A percentile compares a stretch with the other conserved stretches of the same genome.
Conservation (phyloP, 306 rosid species). For the Cucumis cinereus region DNA sequence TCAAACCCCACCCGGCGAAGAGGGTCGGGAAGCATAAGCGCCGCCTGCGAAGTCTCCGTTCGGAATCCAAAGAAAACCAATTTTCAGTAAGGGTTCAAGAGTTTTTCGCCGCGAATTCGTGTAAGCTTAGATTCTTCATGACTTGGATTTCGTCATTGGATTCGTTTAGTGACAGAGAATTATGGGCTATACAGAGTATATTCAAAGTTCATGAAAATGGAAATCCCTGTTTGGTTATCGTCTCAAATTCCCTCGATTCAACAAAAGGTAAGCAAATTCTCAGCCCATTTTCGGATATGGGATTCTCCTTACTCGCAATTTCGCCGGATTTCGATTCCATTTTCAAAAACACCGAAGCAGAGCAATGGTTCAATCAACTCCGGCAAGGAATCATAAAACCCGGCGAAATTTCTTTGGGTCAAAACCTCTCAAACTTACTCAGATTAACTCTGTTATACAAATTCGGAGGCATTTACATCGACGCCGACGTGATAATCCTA, state of each 20-base stretch:
- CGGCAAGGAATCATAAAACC: slow-evolving; percentile 53
- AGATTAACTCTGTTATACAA: slow-evolving; percentile 62
- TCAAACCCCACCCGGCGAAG: slow-evolving; percentile 7
- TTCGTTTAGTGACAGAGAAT: slow-evolving; percentile 47
- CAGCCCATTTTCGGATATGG: slow-evolving; percentile 29
- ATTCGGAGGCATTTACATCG: slow-evolving; percentile 67
- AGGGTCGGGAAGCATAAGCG: slow-evolving; percentile 34
- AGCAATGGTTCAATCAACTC: slow-evolving; percentile 43
- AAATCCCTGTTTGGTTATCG: slow-evolving; percentile 56
- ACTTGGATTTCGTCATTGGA: slow-evolving; percentile 76
- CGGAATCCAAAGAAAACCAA: slow-evolving; percentile 8
- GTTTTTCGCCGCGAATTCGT: slow-evolving; percentile 35
- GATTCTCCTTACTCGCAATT: slow-evolving; percentile 38
- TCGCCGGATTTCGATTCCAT: slow-evolving; percentile 58
- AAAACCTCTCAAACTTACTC: slow-evolving; percentile 79
- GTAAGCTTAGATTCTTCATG: slow-evolving; percentile 66
- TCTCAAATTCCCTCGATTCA: slow-evolving; percentile 64
- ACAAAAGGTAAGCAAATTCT: slow-evolving; percentile 30
- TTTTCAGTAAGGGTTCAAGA: slow-evolving; percentile 28
- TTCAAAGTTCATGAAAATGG: slow-evolving; percentile 54
- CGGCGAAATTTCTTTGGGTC: slow-evolving; percentile 70
- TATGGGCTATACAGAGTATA: slow-evolving; percentile 53
- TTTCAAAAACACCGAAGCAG: slow-evolving; percentile 61
- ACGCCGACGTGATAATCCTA: slow-evolving; percentile 51
- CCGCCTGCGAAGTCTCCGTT: slow-evolving; percentile 26